Evolutionary conservation across 78 protist genomes (phyloP).

Genomic region (Mastigamoeba balamuthi): DNA sequence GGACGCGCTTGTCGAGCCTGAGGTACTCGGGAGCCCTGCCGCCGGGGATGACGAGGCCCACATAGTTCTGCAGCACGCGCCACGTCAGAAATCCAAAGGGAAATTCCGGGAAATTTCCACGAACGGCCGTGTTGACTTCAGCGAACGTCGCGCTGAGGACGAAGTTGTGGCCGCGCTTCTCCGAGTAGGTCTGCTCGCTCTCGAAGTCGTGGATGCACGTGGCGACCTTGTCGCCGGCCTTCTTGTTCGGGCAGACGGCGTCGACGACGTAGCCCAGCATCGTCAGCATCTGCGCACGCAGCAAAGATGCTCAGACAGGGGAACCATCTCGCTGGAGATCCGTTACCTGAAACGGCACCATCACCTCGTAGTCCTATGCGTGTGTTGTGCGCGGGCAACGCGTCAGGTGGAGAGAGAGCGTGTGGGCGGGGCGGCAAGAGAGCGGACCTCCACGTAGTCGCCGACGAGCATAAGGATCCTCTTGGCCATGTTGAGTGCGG

Average conservation of each 20-base stretch:
- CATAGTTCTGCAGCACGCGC: not conserved
- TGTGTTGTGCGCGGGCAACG: too few relatives aligned
- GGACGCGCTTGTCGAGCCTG: conserved; percentile 17
- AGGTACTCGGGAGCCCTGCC: conserved; percentile 28
- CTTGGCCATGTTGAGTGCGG: too few relatives aligned
- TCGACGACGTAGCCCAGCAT: conserved; percentile 23
- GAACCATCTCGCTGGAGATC: not conserved
- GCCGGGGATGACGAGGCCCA: conserved; percentile 21
- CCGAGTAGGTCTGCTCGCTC: conserved; percentile 49
- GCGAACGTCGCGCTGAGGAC: conserved; percentile 19
- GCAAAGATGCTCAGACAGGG: not conserved
- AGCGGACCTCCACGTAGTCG: not conserved
- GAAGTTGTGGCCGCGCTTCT: conserved; percentile 25
- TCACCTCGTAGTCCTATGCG: conserved; percentile 30
- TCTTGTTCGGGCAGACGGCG: conserved; percentile 22
- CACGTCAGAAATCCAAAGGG: too few relatives aligned
- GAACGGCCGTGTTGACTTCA: not conserved
- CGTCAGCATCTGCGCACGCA: not conserved
- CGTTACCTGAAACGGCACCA: conserved; percentile 8
- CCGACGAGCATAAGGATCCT: not conserved
- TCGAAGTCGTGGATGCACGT: conserved; percentile 46
- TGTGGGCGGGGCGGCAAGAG: too few relatives aligned
- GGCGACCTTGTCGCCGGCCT: conserved; percentile 6
- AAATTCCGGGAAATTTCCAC: too few relatives aligned
- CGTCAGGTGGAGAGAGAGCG: too few relatives aligned